These are phyloP conservation scores for Albatrellus sp. DNA, from an alignment of 1,284 basidiomycete genomes.

Conservation along the genomic window DNA sequence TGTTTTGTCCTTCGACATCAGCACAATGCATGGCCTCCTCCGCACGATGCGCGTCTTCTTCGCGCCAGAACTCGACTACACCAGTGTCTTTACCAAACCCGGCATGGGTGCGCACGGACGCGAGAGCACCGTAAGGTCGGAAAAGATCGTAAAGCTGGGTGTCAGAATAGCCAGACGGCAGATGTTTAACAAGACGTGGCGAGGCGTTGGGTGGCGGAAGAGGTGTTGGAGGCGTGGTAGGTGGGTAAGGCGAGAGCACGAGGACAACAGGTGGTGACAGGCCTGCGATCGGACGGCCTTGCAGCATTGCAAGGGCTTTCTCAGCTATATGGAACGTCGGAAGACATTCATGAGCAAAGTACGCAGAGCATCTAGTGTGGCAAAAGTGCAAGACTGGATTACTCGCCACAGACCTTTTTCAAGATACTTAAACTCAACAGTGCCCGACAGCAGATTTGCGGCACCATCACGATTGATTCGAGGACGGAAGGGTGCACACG, in stretches of 20 bases:
- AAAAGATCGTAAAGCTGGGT: constrained; percentile 71
- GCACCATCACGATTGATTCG: constrained; percentile 52
- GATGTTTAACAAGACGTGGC: constrained; percentile 68
- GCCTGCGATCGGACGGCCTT: constrained; percentile 56
- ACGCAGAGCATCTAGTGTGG: not conserved
- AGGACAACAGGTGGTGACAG: constrained; percentile 43
- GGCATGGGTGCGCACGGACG: constrained; percentile 58
- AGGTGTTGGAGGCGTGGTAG: constrained; percentile 54
- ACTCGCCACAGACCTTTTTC: constrained; percentile 51
- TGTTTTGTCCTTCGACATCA: constrained; percentile 69
- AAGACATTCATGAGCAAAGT: constrained; percentile 3
- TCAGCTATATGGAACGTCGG: constrained; percentile 42
- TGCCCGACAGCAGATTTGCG: constrained; percentile 42
- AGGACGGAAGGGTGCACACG: constrained; percentile 68
- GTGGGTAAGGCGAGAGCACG: constrained; percentile 63
- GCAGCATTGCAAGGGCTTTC: constrained; percentile 75
- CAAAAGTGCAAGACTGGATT: not conserved
- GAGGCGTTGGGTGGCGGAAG: constrained; percentile 62
- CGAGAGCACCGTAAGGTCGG: constrained; percentile 60
- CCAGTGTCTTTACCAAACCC: constrained; percentile 62
- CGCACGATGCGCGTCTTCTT: constrained; percentile 70
- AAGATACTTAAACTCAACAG: constrained; percentile 67
- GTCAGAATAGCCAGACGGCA: constrained; percentile 55
- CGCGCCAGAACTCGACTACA: constrained; percentile 79
- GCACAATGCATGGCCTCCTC: constrained; percentile 73